Evolutionary conservation across 257 asterid species (phyloP), one percentile per base, ranked within the genome.

Genomic region (Misopates orontium): DNA sequence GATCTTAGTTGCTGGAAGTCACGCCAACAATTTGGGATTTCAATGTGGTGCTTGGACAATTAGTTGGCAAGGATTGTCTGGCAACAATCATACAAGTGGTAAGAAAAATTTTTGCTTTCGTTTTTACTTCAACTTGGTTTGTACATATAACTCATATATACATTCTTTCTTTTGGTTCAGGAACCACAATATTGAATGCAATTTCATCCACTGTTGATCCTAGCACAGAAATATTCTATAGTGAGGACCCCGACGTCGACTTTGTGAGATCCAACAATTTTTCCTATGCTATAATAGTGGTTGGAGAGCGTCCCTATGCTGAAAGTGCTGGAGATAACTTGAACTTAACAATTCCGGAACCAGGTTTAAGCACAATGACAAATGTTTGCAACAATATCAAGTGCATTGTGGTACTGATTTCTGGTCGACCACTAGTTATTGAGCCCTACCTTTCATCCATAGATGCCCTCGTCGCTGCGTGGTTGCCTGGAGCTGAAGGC

Each of bases 401-500:
- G 73, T 85, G 92, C 44, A 87, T 74, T 0, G 89, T 82, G 7
- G 79, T 85, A 10, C 6, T 85, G 16, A 60, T 85, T 0, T 80
- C 87, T 0, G 89, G 92, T 9, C 58, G 92, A 4, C 92, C 88
- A 1, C 47, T 85, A 0, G 84, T 80, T 11, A 39, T 85, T 0
- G 72, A 85, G 65, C 85, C 88, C 0, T 66, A 83, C 31, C 60
- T 85, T 52, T 16, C 73, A 0, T 20, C 22, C 3, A 74, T 85
- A 23, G 87, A 83, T 24, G 81, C 84, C 0, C 54, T 85, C 19
- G 84, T 85, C 13, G 92, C 87, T 1, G 92, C 87, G 0, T 83
- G 92, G 92, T 50, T 83, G 5, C 92, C 89, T 0, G 89, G 92
- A 0, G 28, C 66, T 1, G 85, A 85, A 67, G 92, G 89, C 6